These are phyloP conservation scores for Claviceps pazoutovae DNA, from an alignment of 2,329 filamentous ascomycete species.

Conservation along the genomic window DNA sequence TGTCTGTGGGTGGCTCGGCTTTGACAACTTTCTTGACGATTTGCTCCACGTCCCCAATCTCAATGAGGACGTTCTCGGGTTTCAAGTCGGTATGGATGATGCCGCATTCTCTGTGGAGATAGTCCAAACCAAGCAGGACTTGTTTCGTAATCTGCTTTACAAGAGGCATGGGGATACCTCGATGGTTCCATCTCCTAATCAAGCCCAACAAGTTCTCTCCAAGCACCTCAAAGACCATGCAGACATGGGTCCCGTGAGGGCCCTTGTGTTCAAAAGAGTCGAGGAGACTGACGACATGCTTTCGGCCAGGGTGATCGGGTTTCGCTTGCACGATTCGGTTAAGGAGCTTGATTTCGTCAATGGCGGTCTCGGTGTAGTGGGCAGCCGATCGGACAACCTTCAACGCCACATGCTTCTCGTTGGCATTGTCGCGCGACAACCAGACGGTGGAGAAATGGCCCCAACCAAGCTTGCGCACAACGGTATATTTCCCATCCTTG, in stretches of 20 bases:
- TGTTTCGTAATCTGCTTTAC: slow-evolving; percentile 99
- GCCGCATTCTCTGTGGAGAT: slow-evolving; percentile 92
- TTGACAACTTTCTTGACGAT: slow-evolving; percentile 96
- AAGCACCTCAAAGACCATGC: slow-evolving; percentile 98
- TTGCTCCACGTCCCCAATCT: slow-evolving; percentile 97
- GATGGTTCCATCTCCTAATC: slow-evolving; percentile 97
- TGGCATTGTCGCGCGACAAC: slow-evolving; percentile 69
- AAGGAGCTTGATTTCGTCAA: slow-evolving; percentile 97
- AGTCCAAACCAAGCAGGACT: slow-evolving; percentile 87
- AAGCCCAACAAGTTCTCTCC: slow-evolving; percentile 88
- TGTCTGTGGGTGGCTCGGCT: slow-evolving; percentile 50
- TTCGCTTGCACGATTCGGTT: slow-evolving; percentile 95
- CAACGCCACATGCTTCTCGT: slow-evolving; percentile 85
- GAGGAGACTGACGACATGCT: slow-evolving; percentile 88
- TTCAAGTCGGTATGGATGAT: slow-evolving; percentile 98
- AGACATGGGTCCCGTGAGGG: slow-evolving; percentile 90
- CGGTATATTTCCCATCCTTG: slow-evolving; percentile 92
- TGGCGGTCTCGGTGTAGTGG: slow-evolving; percentile 96
- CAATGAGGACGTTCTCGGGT: slow-evolving; percentile 95
- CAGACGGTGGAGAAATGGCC: slow-evolving; percentile 98
- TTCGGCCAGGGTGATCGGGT: slow-evolving; percentile 81
- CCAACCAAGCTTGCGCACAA: slow-evolving; percentile 94
- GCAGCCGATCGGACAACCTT: slow-evolving; percentile 96
- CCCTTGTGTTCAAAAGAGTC: slow-evolving; percentile 98
- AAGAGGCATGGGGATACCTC: slow-evolving; percentile 87